Base-by-base conservation (phyloP, 352 stramenopile species). In the Globisporangium viniferum region DNA sequence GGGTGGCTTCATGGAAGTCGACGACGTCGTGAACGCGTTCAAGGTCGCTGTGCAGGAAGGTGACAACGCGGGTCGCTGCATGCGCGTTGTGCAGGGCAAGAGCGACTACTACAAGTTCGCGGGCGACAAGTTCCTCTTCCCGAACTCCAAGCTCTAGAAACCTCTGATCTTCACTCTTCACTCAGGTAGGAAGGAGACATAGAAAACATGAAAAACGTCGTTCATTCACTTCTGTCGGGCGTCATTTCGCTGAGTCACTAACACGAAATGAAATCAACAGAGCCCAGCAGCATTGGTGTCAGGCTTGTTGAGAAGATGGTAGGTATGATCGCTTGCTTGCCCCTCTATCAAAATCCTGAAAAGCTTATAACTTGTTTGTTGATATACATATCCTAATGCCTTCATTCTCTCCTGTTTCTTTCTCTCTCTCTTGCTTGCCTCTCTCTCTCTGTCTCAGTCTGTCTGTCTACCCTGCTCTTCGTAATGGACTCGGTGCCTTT, bases 121-220 rank as follows among this genome's bases (percentile, higher is more conserved):
- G 3, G 82, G 82, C n/a, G 84, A 91, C 81, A 89, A 91, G 74
- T n/a, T 55, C 24, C 64, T 90, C 41, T 92, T 89, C 74, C 80
- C 81, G 1, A 75, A 87, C 64, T 87, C 84, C 48, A 92, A 90
- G 75, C 62, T 67, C 22, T 67, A 51, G 18, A 48, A 18, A 20
- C 39, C 14, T 46, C 39, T 6, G 12, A 0, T 46, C 14, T 46
- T 46, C 12, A 20, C 39, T 46, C 39, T 46, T 46, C 39, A 4
- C 6, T 20, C 39, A 46, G 39, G 14, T 49, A 49, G n/a, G 41
- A 49, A 20, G 15, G 41, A 49, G 41, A 15, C 41, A n/a, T 49
- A 49, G 41, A 49, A 49, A 18, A 18, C 41, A 49, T 49, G 41
- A 4, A 49, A 20, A 15, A 9, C 41, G 14, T n/a, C 39, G 41